Base-by-base conservation (phyloP, 495 filamentous ascomycete genomes). In the Pseudotulostoma volvatum region DNA sequence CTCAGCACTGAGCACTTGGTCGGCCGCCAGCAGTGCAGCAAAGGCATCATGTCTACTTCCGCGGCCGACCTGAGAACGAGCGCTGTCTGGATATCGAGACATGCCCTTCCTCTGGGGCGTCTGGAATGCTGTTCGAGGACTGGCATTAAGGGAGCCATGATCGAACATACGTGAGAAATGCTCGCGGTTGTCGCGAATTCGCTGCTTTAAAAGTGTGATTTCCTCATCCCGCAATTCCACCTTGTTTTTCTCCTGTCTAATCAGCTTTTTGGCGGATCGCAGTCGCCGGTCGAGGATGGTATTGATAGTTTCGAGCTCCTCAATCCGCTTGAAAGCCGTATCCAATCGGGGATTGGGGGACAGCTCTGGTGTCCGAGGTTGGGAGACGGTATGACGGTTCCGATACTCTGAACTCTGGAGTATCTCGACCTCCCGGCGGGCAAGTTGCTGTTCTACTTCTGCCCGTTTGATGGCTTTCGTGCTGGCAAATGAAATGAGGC, bases 381-480 rank as follows among this genome's bases (percentile, higher is more conserved):
- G 4, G 44, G 47, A 38, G 42, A 45, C 51, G 33, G 34, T 34
- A 35, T 61, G 51, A 32, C 59, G 59, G 51, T 49, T 57, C 45
- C 56, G 57, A 44, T 62, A 64, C 35, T 63, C 55, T 41, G 57
- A 57, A 40, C 71, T 70, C 44, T 85, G 81, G 15, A 97, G 60
- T 7, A 88, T 83, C 42, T 94, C 79, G 4, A 94, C 81, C 55
- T 97, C 92, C 21, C 81, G 71, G 40, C 80, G 76, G n/a, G 79
- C 81, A 63, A 96, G 84, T 35, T 92, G 81, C 41, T 92, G 83
- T 57, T 97, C 90, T 8, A 96, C 90, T 25, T 76, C 81, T 41
- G 87, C 84, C 28, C 86, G 74, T 54, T 92, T 87, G 3, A 81
- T 69, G 17, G 85, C 79, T 54, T 93, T 87, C 19, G 78, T 73